Percentiles rank a stretch among this genome's conserved stretches.
Evolutionary conservation across 805 yeast genomes (phyloP).

Genomic region (Candida berthetii): DNA sequence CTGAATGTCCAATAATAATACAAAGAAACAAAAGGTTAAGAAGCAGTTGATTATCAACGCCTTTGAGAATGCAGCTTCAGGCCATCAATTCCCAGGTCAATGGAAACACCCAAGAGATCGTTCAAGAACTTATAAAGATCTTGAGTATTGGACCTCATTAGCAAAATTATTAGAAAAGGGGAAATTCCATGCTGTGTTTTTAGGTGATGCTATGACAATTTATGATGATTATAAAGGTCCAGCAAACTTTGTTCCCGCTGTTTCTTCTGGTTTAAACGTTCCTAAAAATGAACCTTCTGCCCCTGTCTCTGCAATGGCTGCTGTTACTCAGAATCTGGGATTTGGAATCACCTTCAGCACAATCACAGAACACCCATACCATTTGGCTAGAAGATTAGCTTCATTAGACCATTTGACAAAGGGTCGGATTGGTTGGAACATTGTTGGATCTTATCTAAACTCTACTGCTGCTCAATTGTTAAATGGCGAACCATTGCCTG

Average conservation of each 20-base stretch:
- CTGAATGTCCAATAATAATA: background rate
- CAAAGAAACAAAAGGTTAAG: background rate
- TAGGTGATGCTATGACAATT: slow-evolving; percentile 31
- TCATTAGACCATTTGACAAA: slow-evolving; percentile 34
- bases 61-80: slow-evolving; percentile 10
- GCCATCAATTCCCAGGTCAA: slow-evolving; percentile 9
- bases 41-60: slow-evolving; percentile 1
- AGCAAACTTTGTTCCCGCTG: slow-evolving; percentile 3
- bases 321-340: slow-evolving; percentile 28
- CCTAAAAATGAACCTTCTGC: slow-evolving; percentile 31
- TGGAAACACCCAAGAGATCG: slow-evolving; percentile 16
- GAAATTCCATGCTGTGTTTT: slow-evolving; percentile 26
- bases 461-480: slow-evolving; percentile 30
- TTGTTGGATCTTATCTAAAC: slow-evolving; percentile 33
- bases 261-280: slow-evolving; percentile 18
- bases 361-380: slow-evolving; percentile 33
- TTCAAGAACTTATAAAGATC: slow-evolving; percentile 18
- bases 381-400: slow-evolving; percentile 31
- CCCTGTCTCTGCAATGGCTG: slow-evolving; percentile 27
- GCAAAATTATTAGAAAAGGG: slow-evolving; percentile 30
- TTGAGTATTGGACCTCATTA: slow-evolving; percentile 28
- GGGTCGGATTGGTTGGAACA: slow-evolving; percentile 38
- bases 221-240: slow-evolving; percentile 27
- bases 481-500: slow-evolving; percentile 25
- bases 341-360: slow-evolving; percentile 35